These are phyloP conservation scores for Clitopilus hobsonii DNA, from an alignment of 768 basidiomycete species.

Conservation along the genomic window DNA sequence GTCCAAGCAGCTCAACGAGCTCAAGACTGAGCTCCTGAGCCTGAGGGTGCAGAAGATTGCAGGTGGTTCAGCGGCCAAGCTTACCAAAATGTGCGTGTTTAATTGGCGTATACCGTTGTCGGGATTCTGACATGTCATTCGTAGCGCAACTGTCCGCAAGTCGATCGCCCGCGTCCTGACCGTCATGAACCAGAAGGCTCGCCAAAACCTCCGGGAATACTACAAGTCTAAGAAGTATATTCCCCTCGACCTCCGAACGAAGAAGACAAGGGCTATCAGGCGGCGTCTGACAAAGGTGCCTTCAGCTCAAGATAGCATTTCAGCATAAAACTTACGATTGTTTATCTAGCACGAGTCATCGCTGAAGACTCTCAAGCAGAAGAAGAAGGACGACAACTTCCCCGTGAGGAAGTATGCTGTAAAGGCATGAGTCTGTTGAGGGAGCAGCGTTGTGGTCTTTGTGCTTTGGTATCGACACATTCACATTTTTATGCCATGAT, in stretches of 20 bases:
- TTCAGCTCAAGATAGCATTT: constrained; percentile 18
- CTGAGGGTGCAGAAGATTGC: constrained; percentile 98
- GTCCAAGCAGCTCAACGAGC: constrained; percentile 86
- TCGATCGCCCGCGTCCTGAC: constrained; percentile 97
- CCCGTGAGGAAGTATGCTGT: constrained; percentile 92
- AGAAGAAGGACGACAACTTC: constrained; percentile 94
- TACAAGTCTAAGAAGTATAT: constrained; percentile 97
- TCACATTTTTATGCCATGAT: constrained; percentile 19
- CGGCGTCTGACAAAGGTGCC: constrained; percentile 89
- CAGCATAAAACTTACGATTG: neutral
- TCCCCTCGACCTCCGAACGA: constrained; percentile 94
- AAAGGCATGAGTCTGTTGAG: constrained; percentile 61
- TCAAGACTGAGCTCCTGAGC: constrained; percentile 91
- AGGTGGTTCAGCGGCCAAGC: constrained; percentile 90
- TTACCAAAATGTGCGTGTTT: constrained; percentile 88
- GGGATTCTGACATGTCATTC: neutral
- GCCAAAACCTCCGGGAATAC: constrained; percentile 94
- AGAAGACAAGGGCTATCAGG: constrained; percentile 98
- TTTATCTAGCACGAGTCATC: constrained; percentile 67
- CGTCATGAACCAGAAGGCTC: constrained; percentile 97
- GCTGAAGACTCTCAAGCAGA: constrained; percentile 87
- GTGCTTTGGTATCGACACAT: constrained; percentile 13
- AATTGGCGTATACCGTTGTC: constrained; percentile 23
- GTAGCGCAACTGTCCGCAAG: constrained; percentile 92
- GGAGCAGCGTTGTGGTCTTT: constrained; percentile 9